Evolutionary conservation across 176 grass and related monocot genomes (phyloP).

Genomic region (Oryza officinalis): DNA sequence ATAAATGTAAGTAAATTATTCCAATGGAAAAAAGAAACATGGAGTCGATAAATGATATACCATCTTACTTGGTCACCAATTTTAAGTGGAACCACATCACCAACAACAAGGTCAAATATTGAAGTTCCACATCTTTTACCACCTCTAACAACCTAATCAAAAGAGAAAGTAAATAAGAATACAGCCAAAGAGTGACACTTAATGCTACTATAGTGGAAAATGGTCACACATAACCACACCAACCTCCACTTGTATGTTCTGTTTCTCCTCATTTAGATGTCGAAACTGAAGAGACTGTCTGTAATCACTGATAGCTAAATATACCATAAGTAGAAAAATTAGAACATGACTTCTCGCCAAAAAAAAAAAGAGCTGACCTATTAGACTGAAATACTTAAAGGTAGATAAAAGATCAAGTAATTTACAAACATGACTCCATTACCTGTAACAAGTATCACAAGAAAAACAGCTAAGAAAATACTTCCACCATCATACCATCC

Average conservation of each 20-base stretch:
- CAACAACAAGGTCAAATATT: conserved; percentile 93
- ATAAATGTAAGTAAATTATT: conserved; percentile 40
- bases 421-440: conserved; percentile 30
- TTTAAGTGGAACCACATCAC: conserved; percentile 93
- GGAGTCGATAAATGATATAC: conserved; percentile 39
- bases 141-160: conserved; percentile 72
- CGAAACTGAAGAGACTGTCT: conserved; percentile 95
- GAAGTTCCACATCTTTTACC: conserved; percentile 82
- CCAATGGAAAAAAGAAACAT: conserved; percentile 15
- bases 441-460: conserved; percentile 97
- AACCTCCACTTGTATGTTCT: conserved; percentile 95
- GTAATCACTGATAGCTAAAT: conserved; percentile 86
- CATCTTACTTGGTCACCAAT: conserved; percentile 97
- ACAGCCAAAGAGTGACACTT: conserved; percentile 13
- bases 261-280: conserved; percentile 96
- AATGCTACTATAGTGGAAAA: conserved; percentile 27
- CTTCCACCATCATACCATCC: conserved; percentile 99
- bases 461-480: conserved; percentile 92
- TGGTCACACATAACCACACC: conserved; percentile 26
- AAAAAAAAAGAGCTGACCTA: background rate
- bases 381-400: background rate
- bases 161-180: conserved; percentile 31
- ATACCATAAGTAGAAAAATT: conserved; percentile 27
- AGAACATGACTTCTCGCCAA: background rate
- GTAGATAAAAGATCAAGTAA: conserved; percentile 17